Conservation (phyloP, 257 asterid genomes). For the Lithospermum erythrorhizon region DNA sequence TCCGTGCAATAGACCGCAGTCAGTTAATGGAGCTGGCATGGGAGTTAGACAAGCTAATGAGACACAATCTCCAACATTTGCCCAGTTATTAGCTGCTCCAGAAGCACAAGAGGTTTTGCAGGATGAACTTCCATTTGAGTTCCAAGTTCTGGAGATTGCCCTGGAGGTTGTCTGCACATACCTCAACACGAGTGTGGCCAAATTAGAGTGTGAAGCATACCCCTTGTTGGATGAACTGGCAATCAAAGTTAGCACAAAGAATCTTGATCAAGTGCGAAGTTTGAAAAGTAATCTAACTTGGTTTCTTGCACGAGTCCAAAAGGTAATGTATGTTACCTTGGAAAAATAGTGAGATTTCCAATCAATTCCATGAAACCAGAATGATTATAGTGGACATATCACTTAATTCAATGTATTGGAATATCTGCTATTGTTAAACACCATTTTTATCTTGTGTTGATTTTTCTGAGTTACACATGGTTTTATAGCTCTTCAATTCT, state of each 20-base stretch:
- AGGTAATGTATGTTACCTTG: slow-evolving; percentile 30
- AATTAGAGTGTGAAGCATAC: slow-evolving; percentile 90
- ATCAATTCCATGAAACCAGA: not conserved
- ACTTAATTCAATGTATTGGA: not conserved
- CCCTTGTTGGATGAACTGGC: slow-evolving; percentile 96
- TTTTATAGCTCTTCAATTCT: too few species aligned
- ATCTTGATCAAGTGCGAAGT: slow-evolving; percentile 86
- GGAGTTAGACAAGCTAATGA: slow-evolving; percentile 35
- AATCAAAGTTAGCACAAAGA: slow-evolving; percentile 81
- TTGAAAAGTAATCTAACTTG: slow-evolving; percentile 92
- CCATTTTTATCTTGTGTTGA: too few species aligned
- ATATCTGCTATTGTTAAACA: not conserved
- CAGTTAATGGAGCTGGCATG: slow-evolving; percentile 23
- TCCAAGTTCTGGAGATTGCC: slow-evolving; percentile 95
- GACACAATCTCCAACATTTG: slow-evolving; percentile 23
- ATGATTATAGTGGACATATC: not conserved
- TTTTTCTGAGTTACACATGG: too few species aligned
- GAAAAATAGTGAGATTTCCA: too few species aligned
- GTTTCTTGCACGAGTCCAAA: slow-evolving; percentile 89
- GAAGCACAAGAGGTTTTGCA: slow-evolving; percentile 71
- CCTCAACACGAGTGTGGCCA: slow-evolving; percentile 71
- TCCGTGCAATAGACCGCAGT: slow-evolving; percentile 35
- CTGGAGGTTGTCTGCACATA: slow-evolving; percentile 83
- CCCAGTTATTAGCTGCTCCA: slow-evolving; percentile 48
- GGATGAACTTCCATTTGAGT: slow-evolving; percentile 95